Evolutionary conservation across 2,329 filamentous ascomycete genomes (phyloP).

Genomic region (Plenodomus biglobosus): DNA sequence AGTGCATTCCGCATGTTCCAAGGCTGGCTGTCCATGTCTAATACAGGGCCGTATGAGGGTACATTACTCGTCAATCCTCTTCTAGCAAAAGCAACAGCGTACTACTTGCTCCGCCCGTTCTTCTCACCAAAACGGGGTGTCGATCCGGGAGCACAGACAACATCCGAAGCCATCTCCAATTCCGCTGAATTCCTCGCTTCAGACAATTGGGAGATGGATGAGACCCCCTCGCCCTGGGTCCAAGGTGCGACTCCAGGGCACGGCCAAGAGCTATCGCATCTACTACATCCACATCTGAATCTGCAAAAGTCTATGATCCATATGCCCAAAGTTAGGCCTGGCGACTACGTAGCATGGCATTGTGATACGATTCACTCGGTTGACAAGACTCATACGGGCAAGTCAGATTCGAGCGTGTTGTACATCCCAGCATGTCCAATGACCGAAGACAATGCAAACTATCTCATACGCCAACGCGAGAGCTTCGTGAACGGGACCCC

Average conservation of each 20-base stretch:
- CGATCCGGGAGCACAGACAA: conserved; percentile 35
- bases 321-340: conserved; percentile 67
- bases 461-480: conserved; percentile 69
- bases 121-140: conserved; percentile 60
- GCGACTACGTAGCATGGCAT: conserved; percentile 78
- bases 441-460: conserved; percentile 72
- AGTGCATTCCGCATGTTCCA: conserved; percentile 87
- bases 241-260: conserved; percentile 71
- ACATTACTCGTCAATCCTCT: conserved; percentile 82
- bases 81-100: conserved; percentile 72
- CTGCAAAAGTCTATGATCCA: conserved; percentile 71
- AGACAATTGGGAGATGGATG: conserved; percentile 63
- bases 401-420: conserved; percentile 75
- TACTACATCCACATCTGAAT: conserved; percentile 69
- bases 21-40: conserved; percentile 81
- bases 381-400: conserved; percentile 73
- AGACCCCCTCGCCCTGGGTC: conserved; percentile 59
- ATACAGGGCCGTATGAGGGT: conserved; percentile 71
- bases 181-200: conserved; percentile 51
- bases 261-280: conserved; percentile 66
- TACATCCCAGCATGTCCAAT: conserved; percentile 88
- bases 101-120: conserved; percentile 81
- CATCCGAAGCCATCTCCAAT: conserved; percentile 32
- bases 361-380: conserved; percentile 82
- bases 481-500: conserved; percentile 65